These are phyloP conservation scores for Euphorbia tirucalli DNA, from an alignment of 345 rosid genomes.

Conservation along the genomic window DNA sequence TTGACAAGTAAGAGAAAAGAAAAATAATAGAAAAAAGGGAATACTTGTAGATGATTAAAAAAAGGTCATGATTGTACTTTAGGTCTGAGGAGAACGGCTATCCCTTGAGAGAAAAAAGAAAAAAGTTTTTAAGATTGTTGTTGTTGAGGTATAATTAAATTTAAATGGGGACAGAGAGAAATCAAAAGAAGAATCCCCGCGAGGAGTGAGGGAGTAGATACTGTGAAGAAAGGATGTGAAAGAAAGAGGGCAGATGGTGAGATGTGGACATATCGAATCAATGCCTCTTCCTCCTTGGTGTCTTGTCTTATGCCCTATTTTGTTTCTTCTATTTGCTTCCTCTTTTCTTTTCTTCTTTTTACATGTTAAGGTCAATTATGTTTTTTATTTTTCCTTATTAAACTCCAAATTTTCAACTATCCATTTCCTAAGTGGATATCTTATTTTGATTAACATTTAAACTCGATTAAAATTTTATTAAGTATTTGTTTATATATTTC, in stretches of 20 bases:
- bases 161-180: neutral
- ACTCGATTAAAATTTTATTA: too few species aligned
- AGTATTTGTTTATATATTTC: too few species aligned
- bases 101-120: slow-evolving; percentile 1
- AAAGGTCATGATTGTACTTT: slow-evolving; percentile 42
- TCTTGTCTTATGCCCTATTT: slow-evolving; percentile 29
- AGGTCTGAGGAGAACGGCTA: slow-evolving; percentile 41
- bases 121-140: slow-evolving; percentile 16
- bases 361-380: too few species aligned
- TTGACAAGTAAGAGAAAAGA: slow-evolving; percentile 31
- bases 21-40: neutral
- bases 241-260: slow-evolving; percentile 9
- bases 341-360: neutral
- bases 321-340: slow-evolving; percentile 16
- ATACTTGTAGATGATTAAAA: slow-evolving; percentile 28
- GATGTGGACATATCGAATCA: slow-evolving; percentile 72
- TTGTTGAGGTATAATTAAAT: neutral
- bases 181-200: slow-evolving; percentile 8
- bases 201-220: slow-evolving; percentile 28
- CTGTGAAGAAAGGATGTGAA: slow-evolving; percentile 16
- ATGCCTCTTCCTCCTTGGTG: slow-evolving; percentile 38
- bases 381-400: too few species aligned
- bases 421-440: too few species aligned
- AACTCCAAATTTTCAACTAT: too few species aligned
- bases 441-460: too few species aligned